Evolutionary conservation across 1,284 basidiomycete genomes (phyloP), one percentile per base, ranked within the genome.

Genomic region (Acaromyces ingoldii): DNA sequence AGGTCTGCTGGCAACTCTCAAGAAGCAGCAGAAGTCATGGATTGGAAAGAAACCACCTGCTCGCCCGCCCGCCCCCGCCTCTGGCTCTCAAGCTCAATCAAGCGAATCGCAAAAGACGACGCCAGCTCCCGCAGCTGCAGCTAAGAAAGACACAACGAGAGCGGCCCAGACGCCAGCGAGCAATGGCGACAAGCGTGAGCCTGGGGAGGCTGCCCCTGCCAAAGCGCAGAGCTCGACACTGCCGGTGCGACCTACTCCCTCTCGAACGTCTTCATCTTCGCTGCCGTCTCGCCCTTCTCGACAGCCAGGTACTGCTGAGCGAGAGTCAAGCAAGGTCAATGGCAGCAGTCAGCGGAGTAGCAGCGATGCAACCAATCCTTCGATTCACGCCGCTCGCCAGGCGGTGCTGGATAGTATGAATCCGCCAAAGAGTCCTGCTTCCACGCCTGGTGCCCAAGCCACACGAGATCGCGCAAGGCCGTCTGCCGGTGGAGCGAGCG

Each of bases 1-100:
- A 28, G 72, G 72, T 4, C 57, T 74, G 30, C 49, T 58, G n/a
- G 72, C 72, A 3, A 72, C 70, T 21, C 60, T 74, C 25, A 67
- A 62, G 42, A 68, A 68, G 38, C 58, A 60, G 21, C 57, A 64
- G 48, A 62, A 60, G 30, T 39, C 46, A 1, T 74, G 72, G 72
- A 19, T 68, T 6, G 26, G 25, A 25, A 22, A 30, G 42, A 53
- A 53, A 19, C 56, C 55, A 6, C 55, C 53, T 6, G 24, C 41
- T n/a, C 39, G 21, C 13, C 17, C 22, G 34, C n/a, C 37, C 11
- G 39, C 15, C 24, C n/a, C 29, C 17, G 30, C 42, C 13, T 19
- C 43, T 17, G 19, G 4, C 13, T 10, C 21, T 13, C 11, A 39
- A 15, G 29, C 10, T 6, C 13, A n/a, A 31, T 52, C 33, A 47